Evolutionary conservation across 768 basidiomycete genomes (phyloP).

Genomic region (Leccinum uliginosum): DNA sequence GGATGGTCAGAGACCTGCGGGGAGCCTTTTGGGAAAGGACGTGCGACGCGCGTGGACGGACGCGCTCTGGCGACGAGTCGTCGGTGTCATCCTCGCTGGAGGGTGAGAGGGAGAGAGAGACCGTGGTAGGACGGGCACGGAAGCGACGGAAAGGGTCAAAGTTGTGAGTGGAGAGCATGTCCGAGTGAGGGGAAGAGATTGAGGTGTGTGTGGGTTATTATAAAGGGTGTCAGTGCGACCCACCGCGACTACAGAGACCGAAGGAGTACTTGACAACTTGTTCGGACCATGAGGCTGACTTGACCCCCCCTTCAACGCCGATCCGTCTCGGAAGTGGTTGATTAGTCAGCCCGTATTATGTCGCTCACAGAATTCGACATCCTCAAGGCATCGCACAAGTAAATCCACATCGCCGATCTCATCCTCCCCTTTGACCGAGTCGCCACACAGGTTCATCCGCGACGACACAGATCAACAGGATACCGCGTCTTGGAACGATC

Average conservation of each 20-base stretch:
- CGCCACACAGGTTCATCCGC: slow-evolving; percentile 62
- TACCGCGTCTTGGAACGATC: slow-evolving; percentile 64
- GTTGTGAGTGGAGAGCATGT: not conserved
- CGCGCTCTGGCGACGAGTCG: slow-evolving; percentile 15
- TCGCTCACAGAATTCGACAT: slow-evolving; percentile 64
- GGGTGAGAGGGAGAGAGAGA: not conserved
- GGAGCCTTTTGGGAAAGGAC: slow-evolving; percentile 1
- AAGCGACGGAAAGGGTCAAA: slow-evolving; percentile 23
- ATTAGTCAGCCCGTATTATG: not conserved
- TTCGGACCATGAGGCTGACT: slow-evolving; percentile 17
- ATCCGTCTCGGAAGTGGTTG: slow-evolving; percentile 1
- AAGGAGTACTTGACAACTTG: not conserved
- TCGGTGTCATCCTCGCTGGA: slow-evolving; percentile 25
- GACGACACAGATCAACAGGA: slow-evolving; percentile 36
- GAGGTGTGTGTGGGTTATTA: slow-evolving; percentile 8
- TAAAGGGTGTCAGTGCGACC: not conserved
- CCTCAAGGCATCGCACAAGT: slow-evolving; percentile 70
- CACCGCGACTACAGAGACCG: slow-evolving; percentile 4
- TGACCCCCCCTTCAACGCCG: not conserved
- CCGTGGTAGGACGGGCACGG: slow-evolving; percentile 11
- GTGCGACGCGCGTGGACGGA: not conserved
- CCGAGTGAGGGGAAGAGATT: not conserved
- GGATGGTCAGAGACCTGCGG: not conserved
- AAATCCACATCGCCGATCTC: not conserved
- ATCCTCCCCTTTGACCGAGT: not conserved